Base-by-base conservation (phyloP, 2,329 filamentous ascomycete genomes). In the Dactylellina cionopaga region DNA sequence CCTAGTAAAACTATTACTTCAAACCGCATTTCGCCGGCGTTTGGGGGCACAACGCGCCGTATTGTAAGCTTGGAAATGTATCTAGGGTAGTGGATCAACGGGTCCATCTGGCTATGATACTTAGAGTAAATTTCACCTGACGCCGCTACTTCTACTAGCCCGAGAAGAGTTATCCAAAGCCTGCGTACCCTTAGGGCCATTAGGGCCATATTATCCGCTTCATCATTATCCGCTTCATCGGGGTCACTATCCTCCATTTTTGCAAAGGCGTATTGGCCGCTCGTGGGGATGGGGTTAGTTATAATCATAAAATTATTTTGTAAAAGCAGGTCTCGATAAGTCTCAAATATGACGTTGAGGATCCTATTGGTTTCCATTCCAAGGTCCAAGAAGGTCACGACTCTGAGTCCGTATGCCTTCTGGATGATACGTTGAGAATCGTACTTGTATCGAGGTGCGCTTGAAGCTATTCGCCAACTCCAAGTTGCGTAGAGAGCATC, bases 111-210 rank as follows among this genome's bases (percentile, higher is more conserved):
- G 3, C 22, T 5, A 1, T 41, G 17, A 24, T 47, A 62, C 2
- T 11, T 22, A 6, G 22, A 15, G 10, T 24, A 39, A 6, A 62
- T 19, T 9, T 11, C 10, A 9, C 22, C 24, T 6, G 41, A n/a
- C 7, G 56, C 43, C n/a, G 44, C 29, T 19, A 51, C n/a, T 31
- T 62, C 56, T 2, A 44, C 19, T 11, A 35, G 22, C 5, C 56
- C 56, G 9, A 41, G 39, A 11, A 62, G 44, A 22, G 15, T 29
- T 2, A 49, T 41, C 56, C 56, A 62, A 1, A 51, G n/a, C 22
- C 29, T 31, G 22, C 17, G 2, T 10, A 1, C 5, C 5, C 43
- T n/a, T 5, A 15, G 6, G 1, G 41, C 6, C 9, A 11, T 2
- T 22, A 5, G 5, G 37, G 5, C 37, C n/a, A 10, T 41, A n/a